A percentile compares a stretch with the other conserved stretches of the same genome.
Conservation (phyloP, 2,329 filamentous ascomycete genomes). For the Claviceps citrina region DNA sequence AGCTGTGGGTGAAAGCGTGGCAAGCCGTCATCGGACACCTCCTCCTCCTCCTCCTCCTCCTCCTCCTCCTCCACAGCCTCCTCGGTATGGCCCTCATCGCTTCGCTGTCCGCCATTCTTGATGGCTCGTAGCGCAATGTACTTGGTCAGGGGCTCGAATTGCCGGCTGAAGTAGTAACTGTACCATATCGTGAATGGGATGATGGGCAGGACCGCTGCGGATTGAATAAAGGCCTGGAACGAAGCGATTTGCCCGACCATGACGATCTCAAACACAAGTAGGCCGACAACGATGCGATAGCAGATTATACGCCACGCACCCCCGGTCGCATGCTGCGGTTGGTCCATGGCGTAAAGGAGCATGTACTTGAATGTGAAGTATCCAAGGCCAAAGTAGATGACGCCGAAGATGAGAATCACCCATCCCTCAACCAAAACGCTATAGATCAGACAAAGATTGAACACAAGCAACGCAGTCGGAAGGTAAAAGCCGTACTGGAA, state of each 20-base stretch:
- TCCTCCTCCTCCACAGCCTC: conserved; percentile 21
- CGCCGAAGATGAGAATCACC: conserved; percentile 65
- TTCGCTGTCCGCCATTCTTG: conserved; percentile 36
- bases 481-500: conserved; percentile 97
- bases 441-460: conserved; percentile 93
- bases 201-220: conserved; percentile 59
- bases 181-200: conserved; percentile 77
- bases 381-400: conserved; percentile 69
- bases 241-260: conserved; percentile 77
- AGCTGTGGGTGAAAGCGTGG: conserved; percentile 24
- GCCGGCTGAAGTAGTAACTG: conserved; percentile 61
- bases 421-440: conserved; percentile 70
- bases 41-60: conserved; percentile 21
- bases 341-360: conserved; percentile 94
- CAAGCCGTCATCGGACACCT: conserved; percentile 28
- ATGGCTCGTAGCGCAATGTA: conserved; percentile 89
- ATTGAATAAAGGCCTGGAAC: conserved; percentile 55
- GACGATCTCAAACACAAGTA: conserved; percentile 79
- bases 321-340: conserved; percentile 85
- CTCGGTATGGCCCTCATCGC: conserved; percentile 22
- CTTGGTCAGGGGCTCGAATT: conserved; percentile 76
- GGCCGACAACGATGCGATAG: conserved; percentile 71
- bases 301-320: conserved; percentile 95
- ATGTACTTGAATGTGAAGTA: conserved; percentile 95
- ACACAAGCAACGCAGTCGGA: conserved; percentile 79